Conservation (phyloP, 2,329 filamentous ascomycete species). For the Sordariomycetes sp. region DNA sequence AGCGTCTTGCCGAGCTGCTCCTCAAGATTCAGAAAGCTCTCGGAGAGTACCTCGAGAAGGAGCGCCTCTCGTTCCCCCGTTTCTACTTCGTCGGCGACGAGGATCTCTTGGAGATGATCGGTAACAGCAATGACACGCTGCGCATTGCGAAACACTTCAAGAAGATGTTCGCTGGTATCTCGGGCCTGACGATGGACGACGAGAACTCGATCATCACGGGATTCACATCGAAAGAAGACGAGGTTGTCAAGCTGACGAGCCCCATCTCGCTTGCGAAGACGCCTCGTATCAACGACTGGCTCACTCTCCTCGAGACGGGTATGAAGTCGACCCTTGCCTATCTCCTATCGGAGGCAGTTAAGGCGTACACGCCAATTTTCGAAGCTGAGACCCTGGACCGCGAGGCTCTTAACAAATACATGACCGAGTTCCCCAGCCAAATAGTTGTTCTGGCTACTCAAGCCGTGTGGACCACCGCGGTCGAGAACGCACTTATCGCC, state of each 20-base stretch:
- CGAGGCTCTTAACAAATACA: constrained; percentile 65
- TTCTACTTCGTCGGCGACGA: constrained; percentile 99
- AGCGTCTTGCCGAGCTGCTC: constrained; percentile 88
- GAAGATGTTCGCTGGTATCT: constrained; percentile 99
- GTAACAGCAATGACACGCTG: constrained; percentile 94
- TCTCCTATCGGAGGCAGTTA: constrained; percentile 74
- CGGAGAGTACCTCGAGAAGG: constrained; percentile 95
- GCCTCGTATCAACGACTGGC: constrained; percentile 97
- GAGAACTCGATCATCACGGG: constrained; percentile 82
- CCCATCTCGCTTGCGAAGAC: constrained; percentile 89
- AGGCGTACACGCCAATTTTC: constrained; percentile 73
- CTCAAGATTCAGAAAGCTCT: constrained; percentile 99
- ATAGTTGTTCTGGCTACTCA: constrained; percentile 93
- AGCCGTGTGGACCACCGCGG: constrained; percentile 82
- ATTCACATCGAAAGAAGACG: constrained; percentile 91
- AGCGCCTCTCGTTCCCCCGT: constrained; percentile 91
- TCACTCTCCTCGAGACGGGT: constrained; percentile 80
- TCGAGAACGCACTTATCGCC: constrained; percentile 64
- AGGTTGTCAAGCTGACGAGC: constrained; percentile 77
- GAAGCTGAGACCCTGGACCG: constrained; percentile 59
- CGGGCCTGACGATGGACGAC: constrained; percentile 82
- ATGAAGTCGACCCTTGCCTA: constrained; percentile 95
- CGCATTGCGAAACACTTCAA: constrained; percentile 98
- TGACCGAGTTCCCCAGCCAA: constrained; percentile 78
- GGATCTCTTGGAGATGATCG: constrained; percentile 96